A percentile compares a stretch with the other conserved stretches of the same genome.
These are phyloP conservation scores for Solanum sejunctum DNA, from an alignment of 257 asterid species.

Conservation along the genomic window DNA sequence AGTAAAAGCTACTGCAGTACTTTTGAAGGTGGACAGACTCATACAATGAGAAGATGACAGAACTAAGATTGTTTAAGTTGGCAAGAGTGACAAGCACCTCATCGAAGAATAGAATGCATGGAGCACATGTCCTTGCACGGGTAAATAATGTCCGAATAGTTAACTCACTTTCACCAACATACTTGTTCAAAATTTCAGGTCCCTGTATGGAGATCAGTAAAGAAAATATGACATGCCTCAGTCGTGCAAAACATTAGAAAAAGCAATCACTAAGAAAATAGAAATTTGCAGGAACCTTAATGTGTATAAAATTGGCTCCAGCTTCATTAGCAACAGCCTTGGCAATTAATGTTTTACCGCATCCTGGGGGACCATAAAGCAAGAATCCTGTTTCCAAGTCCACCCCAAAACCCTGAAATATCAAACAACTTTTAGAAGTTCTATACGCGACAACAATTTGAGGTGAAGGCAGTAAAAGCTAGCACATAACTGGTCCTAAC, in stretches of 20 bases:
- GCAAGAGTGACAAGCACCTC: conserved; percentile 37
- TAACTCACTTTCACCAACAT: conserved; percentile 93
- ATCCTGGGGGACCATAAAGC: conserved; percentile 98
- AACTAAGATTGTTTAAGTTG: neutral
- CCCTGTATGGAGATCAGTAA: conserved; percentile 39
- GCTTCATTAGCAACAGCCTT: conserved; percentile 95
- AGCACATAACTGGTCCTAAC: too few relatives aligned
- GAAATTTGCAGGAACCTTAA: conserved; percentile 40
- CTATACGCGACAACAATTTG: neutral
- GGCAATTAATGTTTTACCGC: conserved; percentile 93
- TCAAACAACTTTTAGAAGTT: neutral
- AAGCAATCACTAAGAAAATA: neutral
- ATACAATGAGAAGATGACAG: neutral
- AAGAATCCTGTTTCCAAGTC: conserved; percentile 64
- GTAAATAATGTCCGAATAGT: conserved; percentile 65
- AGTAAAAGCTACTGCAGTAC: neutral
- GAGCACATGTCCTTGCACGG: conserved; percentile 91
- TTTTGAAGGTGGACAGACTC: neutral
- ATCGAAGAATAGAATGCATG: conserved; percentile 91
- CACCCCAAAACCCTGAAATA: conserved; percentile 52
- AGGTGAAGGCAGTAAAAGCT: neutral
- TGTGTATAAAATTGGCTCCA: conserved; percentile 83
- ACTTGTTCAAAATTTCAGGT: conserved; percentile 77
- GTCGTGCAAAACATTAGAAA: neutral
- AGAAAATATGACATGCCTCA: neutral